Percentiles rank a stretch among this genome's conserved stretches.
These are phyloP conservation scores for Sphaceloma murrayae DNA, from an alignment of 2,329 filamentous ascomycete species.

Conservation along the genomic window DNA sequence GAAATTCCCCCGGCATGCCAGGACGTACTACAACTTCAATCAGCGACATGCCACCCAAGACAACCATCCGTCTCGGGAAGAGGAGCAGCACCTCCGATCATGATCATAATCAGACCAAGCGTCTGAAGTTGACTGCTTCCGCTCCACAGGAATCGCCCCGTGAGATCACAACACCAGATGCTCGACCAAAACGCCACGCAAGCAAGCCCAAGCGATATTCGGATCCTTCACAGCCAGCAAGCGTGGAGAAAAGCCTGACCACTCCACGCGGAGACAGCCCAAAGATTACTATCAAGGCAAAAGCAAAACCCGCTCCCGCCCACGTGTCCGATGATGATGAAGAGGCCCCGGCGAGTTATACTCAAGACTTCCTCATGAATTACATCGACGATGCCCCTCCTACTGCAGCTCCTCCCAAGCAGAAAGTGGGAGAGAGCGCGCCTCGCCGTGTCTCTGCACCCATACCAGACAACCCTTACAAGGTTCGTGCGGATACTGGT, in stretches of 20 bases:
- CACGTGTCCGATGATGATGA: slow-evolving; percentile 15
- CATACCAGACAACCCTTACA: slow-evolving; percentile 10
- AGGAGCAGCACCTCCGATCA: not conserved
- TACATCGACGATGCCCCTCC: slow-evolving; percentile 23
- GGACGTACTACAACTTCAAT: slow-evolving; percentile 12
- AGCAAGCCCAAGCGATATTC: slow-evolving; percentile 12
- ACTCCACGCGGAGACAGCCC: not conserved
- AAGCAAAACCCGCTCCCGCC: slow-evolving; percentile 15
- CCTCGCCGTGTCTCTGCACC: slow-evolving; percentile 10
- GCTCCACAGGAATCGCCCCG: not conserved
- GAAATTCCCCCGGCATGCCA: slow-evolving; percentile 11
- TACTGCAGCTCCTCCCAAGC: slow-evolving; percentile 13
- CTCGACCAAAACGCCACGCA: slow-evolving; percentile 6
- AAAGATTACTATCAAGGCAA: slow-evolving; percentile 6
- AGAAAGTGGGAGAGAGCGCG: not conserved
- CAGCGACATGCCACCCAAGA: slow-evolving; percentile 9
- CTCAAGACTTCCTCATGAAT: slow-evolving; percentile 27
- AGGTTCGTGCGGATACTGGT: not conserved
- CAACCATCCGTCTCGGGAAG: slow-evolving; percentile 8
- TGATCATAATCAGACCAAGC: not conserved
- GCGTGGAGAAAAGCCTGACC: not conserved
- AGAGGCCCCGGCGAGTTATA: slow-evolving; percentile 19
- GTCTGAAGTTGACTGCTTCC: not conserved
- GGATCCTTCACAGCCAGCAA: not conserved
- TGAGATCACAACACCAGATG: not conserved